phyloP scores from a whole-genome alignment of 179 eudicot species.

The Silene coronaria region DNA sequence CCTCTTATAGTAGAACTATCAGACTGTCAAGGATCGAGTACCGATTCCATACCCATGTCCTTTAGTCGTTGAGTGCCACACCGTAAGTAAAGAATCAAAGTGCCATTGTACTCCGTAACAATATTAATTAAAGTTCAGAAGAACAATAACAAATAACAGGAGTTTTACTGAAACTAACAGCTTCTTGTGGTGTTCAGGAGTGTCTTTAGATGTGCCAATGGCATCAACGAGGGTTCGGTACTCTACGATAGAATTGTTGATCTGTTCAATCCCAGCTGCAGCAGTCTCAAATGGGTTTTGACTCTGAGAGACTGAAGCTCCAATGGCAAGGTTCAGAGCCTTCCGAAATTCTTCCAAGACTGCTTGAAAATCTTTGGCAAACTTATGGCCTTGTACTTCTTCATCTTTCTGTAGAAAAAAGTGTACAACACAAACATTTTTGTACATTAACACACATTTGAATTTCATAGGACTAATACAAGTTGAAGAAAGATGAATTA shows the following conservation, averaged over 20 bases:
- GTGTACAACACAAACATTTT: not conserved
- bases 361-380: conserved; percentile 65
- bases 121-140: no score
- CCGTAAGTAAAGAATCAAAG: no score
- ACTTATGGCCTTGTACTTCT: conserved; percentile 58
- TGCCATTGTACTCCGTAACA: not conserved
- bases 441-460: not conserved
- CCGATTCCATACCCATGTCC: no score
- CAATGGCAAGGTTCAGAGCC: conserved; percentile 53
- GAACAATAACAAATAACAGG: not conserved
- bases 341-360: conserved; percentile 59
- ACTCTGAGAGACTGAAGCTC: not conserved
- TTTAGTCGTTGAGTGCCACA: no score
- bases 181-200: conserved; percentile 16
- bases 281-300: not conserved
- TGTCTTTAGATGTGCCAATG: conserved; percentile 1
- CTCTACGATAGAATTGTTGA: not conserved
- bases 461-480: not conserved
- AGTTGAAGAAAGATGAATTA: not conserved
- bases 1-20: no score
- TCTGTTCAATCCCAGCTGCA: conserved; percentile 10
- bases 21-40: no score
- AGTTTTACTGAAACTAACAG: conserved; percentile 4
- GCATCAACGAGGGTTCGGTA: conserved; percentile 8
- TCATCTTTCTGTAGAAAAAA: conserved; percentile 38